Base-by-base conservation (phyloP, 768 basidiomycete species). In the Mycena olivaceomarginata region DNA sequence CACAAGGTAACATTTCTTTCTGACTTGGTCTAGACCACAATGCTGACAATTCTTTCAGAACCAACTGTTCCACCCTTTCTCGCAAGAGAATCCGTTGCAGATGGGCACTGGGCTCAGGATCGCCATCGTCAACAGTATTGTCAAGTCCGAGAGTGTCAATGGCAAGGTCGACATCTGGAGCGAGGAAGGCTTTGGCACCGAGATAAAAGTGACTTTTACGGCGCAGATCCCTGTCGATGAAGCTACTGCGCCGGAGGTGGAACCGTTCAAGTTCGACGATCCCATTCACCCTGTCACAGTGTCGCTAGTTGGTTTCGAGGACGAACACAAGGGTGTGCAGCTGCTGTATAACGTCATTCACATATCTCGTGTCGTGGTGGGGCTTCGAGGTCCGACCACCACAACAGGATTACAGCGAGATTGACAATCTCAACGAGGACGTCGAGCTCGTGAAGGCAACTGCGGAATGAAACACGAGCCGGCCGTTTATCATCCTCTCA, bases 101-200 rank as follows among this genome's bases (percentile, higher is more conserved):
- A 93, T 96, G 1, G 97, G 97, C 2, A 98, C 97, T 2, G 98
- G 97, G 7, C 91, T 99, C 10, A 98, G 98, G 12, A 92, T 98
- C 31, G 97, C 98, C 43, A 98, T 99, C 79, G 98, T 98, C 82
- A 97, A 95, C 87, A 96, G 94, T 80, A 98, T 98, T 78, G 92
- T 98, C 48, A 92, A 92, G 18, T 96, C 96, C 3, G 93, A 95
- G 60, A 95, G 93, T 78, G 93, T 99, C 68, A 91, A 93, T 39
- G 98, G 98, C 62, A 97, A 97, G 81, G 95, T 98, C 51, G 98
- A 98, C 80, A 97, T 99, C 12, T 94, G 94, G 93, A 98, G 96
- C 76, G 94, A 95, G 78, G 97, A 98, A 85, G 95, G 93, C 20
- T 88, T 92, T 48, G 98, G 98, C 39, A 98, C 98, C 2, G 97